Percentiles rank a stretch among this genome's conserved stretches.
Evolutionary conservation across 257 asterid species (phyloP).

Genomic region (Cinchona pubescens): DNA sequence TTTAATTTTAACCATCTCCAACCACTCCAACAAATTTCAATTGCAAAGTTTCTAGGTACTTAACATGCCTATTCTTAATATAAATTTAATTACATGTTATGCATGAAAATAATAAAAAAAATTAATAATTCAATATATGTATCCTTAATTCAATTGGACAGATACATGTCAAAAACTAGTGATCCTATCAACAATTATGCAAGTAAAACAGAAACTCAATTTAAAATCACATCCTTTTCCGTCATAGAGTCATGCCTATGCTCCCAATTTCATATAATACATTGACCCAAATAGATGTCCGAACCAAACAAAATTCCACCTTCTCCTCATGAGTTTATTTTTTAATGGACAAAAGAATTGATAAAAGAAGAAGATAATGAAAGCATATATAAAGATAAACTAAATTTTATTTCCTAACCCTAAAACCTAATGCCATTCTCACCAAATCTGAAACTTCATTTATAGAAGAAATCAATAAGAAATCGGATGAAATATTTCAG

Average conservation of each 20-base stretch:
- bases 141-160: no score
- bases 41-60: no score
- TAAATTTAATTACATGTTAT: no score
- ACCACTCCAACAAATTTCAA: no score
- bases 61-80: no score
- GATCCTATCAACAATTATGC: neutral
- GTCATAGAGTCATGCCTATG: neutral
- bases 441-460: conserved; percentile 27
- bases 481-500: conserved; percentile 30
- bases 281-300: conserved; percentile 8
- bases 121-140: no score
- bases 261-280: conserved; percentile 9
- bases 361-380: conserved; percentile 16
- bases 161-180: no score
- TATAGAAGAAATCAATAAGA: conserved; percentile 23
- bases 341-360: conserved; percentile 30
- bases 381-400: conserved; percentile 20
- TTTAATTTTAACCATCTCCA: no score
- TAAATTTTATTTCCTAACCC: conserved; percentile 24
- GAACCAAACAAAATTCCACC: conserved; percentile 1
- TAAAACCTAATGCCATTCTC: conserved; percentile 35
- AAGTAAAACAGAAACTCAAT: neutral
- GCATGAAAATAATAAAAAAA: no score
- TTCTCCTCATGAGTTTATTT: conserved; percentile 16
- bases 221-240: neutral